These are phyloP conservation scores for Fragaria ananassa DNA, from an alignment of 306 rosid genomes.

Conservation along the genomic window DNA sequence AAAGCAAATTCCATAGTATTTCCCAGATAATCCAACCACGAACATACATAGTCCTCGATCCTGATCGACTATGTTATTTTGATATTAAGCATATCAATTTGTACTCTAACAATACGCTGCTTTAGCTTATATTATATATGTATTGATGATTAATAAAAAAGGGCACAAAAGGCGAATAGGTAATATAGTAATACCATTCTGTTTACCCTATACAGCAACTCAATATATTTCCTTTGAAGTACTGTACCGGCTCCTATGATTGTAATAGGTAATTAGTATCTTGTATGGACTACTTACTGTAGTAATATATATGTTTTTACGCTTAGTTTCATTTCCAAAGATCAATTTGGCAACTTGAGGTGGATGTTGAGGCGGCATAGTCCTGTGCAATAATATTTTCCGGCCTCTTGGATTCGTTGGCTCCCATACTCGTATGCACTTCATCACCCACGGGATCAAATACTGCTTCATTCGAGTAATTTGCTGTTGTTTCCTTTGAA, in stretches of 20 bases:
- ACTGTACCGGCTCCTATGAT: slow-evolving; percentile 36
- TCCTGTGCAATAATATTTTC: slow-evolving; percentile 35
- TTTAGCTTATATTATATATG: not conserved
- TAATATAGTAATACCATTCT: slow-evolving; percentile 8
- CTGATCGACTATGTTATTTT: not conserved
- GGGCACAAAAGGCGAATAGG: slow-evolving; percentile 6
- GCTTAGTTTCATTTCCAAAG: slow-evolving; percentile 60
- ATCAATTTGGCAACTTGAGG: slow-evolving; percentile 63
- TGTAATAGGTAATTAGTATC: slow-evolving; percentile 39
- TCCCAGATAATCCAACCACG: slow-evolving; percentile 21
- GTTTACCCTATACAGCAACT: slow-evolving; percentile 43
- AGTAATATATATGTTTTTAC: not conserved
- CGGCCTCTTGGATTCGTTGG: slow-evolving; percentile 33
- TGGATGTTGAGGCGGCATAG: slow-evolving; percentile 53
- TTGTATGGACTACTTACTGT: slow-evolving; percentile 19
- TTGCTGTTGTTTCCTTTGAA: slow-evolving; percentile 38
- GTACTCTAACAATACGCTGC: not conserved
- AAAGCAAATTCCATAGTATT: slow-evolving; percentile 14
- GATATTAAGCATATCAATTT: not conserved
- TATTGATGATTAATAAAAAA: not conserved
- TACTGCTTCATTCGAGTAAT: slow-evolving; percentile 38
- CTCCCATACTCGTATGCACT: slow-evolving; percentile 32
- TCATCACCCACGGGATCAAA: slow-evolving; percentile 36
- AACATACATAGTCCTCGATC: not conserved
- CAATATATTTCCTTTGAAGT: slow-evolving; percentile 10